These are phyloP conservation scores for Physcomitrellopsis africana DNA, from an alignment of 225 moss, liverwort and hornwort species.

Conservation along the genomic window DNA sequence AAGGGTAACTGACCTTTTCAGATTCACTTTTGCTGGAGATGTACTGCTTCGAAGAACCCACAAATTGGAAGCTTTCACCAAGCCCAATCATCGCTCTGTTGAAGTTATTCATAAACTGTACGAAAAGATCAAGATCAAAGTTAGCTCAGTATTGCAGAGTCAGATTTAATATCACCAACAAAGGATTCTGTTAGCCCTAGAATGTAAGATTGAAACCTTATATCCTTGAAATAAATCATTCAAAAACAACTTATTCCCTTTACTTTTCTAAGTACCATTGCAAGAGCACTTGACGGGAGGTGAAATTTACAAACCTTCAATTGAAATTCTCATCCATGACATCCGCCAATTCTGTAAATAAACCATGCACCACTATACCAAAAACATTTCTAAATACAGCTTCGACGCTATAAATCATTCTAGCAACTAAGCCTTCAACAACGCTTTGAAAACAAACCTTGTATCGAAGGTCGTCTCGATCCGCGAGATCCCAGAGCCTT, in stretches of 20 bases:
- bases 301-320: neutral
- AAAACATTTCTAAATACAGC: neutral
- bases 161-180: neutral
- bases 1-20: slow-evolving; percentile 62
- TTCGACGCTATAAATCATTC: neutral
- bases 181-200: slow-evolving; percentile 5
- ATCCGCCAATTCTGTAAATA: neutral
- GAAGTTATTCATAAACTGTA: slow-evolving; percentile 90
- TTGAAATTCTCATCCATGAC: neutral
- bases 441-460: slow-evolving; percentile 53
- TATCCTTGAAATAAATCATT: neutral
- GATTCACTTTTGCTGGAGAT: slow-evolving; percentile 72
- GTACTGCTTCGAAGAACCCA: slow-evolving; percentile 78
- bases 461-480: slow-evolving; percentile 78
- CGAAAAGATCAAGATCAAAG: neutral
- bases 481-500: slow-evolving; percentile 86
- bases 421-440: neutral
- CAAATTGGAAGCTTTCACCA: slow-evolving; percentile 73
- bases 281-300: neutral
- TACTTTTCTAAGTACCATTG: neutral
- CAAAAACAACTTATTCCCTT: neutral
- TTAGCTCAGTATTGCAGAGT: slow-evolving; percentile 11
- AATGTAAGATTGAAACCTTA: neutral
- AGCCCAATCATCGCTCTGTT: slow-evolving; percentile 83
- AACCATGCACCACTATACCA: neutral